Conservation (phyloP, 192 early-diverging fungal species). For the Coemansia sp. region DNA sequence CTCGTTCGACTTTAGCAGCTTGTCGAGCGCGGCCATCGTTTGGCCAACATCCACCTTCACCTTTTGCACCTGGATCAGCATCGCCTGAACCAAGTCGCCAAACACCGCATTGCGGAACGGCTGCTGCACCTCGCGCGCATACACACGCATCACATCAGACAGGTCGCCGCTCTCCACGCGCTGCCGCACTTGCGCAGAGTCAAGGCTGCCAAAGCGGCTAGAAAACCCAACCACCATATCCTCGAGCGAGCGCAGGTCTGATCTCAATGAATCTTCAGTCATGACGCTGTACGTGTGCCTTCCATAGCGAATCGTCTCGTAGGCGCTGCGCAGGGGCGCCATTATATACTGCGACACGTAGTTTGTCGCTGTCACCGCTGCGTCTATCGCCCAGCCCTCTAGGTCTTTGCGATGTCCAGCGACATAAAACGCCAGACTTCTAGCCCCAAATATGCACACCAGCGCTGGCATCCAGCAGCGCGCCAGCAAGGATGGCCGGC, state of each 20-base stretch:
- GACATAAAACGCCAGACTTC: conserved; percentile 53
- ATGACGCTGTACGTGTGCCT: conserved; percentile 77
- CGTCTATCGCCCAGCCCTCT: conserved; percentile 54
- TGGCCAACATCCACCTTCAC: conserved; percentile 93
- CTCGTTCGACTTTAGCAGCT: conserved; percentile 91
- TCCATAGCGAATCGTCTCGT: conserved; percentile 79
- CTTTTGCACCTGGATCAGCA: conserved; percentile 89
- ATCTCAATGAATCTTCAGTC: conserved; percentile 72
- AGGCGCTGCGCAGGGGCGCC: conserved; percentile 71
- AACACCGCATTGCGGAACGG: conserved; percentile 56
- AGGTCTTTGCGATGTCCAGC: conserved; percentile 59
- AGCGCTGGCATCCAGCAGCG: conserved; percentile 75
- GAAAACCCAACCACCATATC: conserved; percentile 92
- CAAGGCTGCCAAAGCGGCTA: conserved; percentile 55
- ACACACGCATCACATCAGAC: conserved; percentile 73
- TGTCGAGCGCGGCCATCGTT: conserved; percentile 91
- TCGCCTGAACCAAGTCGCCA: conserved; percentile 70
- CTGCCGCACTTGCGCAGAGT: conserved; percentile 57
- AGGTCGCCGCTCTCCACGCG: conserved; percentile 81
- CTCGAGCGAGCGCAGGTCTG: conserved; percentile 86
- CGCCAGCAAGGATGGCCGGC: conserved; percentile 50
- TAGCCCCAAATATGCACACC: conserved; percentile 45
- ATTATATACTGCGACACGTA: conserved; percentile 82
- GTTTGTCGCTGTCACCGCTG: conserved; percentile 59
- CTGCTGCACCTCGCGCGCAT: conserved; percentile 73